Base-by-base conservation (phyloP, 2,329 filamentous ascomycete genomes). In the Epichloe sibirici region DNA sequence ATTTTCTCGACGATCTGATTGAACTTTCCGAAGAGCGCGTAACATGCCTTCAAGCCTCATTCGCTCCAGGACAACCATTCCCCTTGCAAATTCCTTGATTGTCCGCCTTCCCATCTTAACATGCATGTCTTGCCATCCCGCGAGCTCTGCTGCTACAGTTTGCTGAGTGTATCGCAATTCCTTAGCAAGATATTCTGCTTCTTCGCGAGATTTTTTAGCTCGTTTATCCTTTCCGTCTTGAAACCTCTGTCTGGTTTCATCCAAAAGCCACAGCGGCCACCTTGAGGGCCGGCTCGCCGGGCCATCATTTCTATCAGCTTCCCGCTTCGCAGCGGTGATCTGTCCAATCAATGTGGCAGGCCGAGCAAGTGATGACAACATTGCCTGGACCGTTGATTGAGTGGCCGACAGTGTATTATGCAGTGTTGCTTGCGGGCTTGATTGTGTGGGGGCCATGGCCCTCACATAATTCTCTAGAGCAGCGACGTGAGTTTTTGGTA, bases 81-180 rank as follows among this genome's bases (percentile, higher is more conserved):
- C 81, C 62, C 76, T 79, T 17, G 87, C 91, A 59, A 95, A 80
- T 46, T 89, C 82, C 58, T 77, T 81, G 56, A 96, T 79, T 31
- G 88, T 87, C 54, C 79, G 79, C 55, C 83, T 74, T 1, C 87
- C 90, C 70, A 88, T 82, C 61, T 79, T 81, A 58, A 89, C 88
- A 62, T 95, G 83, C 71, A 90, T 81, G 42, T 94, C 89, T 63
- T 95, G 90, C 89, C 93, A 98, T 15, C 88, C 90, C 0, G 93
- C 93, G 52, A 98, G 69, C 70, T 98, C 93, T 2, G 82, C 78
- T 6, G 94, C 91, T 25, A 97, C 91, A 13, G 91, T 89, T 67
- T 94, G 88, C 70, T 96, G 91, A 47, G 90, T 95, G 67, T 93
- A 95, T 48, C 89, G 75, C 52, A 98, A 72, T 68, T 98, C 93